A percentile compares a stretch with the other conserved stretches of the same genome.
Evolutionary conservation across 2,329 filamentous ascomycete species (phyloP).

Genomic region (Exserohilum rostratum): DNA sequence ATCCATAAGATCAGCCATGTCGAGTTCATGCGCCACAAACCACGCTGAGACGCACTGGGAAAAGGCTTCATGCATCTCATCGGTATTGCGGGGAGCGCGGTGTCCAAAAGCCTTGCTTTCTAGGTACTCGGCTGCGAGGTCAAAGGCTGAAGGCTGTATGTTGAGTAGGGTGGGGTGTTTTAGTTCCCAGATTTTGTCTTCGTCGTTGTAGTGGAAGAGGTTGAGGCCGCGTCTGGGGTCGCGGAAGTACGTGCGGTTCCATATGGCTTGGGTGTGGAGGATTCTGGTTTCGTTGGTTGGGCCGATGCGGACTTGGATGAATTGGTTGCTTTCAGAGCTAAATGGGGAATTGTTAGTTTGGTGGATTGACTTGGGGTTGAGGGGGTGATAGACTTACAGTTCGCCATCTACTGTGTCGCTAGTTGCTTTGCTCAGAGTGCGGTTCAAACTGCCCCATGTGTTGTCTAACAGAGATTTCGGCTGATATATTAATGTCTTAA

Average conservation of each 20-base stretch:
- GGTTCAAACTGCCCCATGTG: neutral
- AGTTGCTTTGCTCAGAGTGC: neutral
- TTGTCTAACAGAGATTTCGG: neutral
- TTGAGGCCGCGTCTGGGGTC: constrained; percentile 11
- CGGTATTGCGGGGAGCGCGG: constrained; percentile 14
- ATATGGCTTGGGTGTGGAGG: constrained; percentile 18
- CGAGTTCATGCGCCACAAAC: constrained; percentile 24
- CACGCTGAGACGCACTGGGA: constrained; percentile 32
- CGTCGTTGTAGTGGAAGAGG: constrained; percentile 17
- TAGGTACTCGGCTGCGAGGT: constrained; percentile 33
- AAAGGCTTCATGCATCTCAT: constrained; percentile 18
- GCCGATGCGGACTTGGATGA: constrained; percentile 31
- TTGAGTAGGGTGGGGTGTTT: constrained; percentile 20
- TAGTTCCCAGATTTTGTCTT: constrained; percentile 24
- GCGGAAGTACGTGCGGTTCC: constrained; percentile 24
- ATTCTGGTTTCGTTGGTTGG: constrained; percentile 14
- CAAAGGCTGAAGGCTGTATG: constrained; percentile 31
- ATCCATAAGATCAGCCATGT: constrained; percentile 36
- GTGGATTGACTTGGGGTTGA: neutral
- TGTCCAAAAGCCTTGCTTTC: constrained; percentile 30
- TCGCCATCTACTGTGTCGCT: constrained; percentile 27
- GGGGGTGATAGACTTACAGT: constrained; percentile 16
- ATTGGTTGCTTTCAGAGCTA: constrained; percentile 25
- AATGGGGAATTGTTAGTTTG: neutral
- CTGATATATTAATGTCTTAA: neutral